A percentile compares a stretch with the other conserved stretches of the same genome.
Evolutionary conservation across 2,329 filamentous ascomycete species (phyloP).

Genomic region (Xylaria sp.): DNA sequence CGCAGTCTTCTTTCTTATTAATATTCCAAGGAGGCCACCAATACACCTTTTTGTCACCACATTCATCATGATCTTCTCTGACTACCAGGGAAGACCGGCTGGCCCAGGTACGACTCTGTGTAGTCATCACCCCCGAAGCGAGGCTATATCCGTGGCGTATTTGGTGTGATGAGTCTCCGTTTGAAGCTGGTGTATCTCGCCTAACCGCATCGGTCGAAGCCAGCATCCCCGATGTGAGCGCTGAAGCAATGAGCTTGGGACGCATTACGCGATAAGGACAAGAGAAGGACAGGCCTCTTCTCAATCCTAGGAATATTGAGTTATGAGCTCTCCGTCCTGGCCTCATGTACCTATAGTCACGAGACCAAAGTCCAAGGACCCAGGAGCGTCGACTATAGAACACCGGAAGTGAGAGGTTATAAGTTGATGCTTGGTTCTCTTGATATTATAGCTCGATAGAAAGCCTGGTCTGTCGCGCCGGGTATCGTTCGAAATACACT

Average conservation of each 20-base stretch:
- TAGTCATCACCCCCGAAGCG: not conserved
- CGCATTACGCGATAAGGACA: conserved; percentile 15
- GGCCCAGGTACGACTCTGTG: not conserved
- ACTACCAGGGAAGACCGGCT: not conserved
- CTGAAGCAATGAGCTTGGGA: conserved; percentile 16
- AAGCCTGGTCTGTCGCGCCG: not conserved
- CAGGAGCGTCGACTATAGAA: not conserved
- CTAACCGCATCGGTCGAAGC: not conserved
- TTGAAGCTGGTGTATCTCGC: not conserved
- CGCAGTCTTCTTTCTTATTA: not conserved
- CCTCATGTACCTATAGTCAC: not conserved
- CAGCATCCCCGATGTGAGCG: conserved; percentile 15
- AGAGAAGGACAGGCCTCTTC: conserved; percentile 9
- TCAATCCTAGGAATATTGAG: not conserved
- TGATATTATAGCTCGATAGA: not conserved
- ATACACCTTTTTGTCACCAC: not conserved
- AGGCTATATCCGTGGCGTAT: not conserved
- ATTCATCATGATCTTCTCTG: not conserved
- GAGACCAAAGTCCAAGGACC: too few species aligned
- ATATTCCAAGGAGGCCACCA: too few species aligned
- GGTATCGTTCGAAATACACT: not conserved
- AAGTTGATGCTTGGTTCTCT: not conserved
- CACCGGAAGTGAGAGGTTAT: not conserved
- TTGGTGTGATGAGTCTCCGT: not conserved
- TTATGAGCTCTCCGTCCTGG: not conserved